These are phyloP conservation scores for Schoenoplectus tabernaemontani DNA, from an alignment of 202 grass and related monocot genomes.

Conservation along the genomic window DNA sequence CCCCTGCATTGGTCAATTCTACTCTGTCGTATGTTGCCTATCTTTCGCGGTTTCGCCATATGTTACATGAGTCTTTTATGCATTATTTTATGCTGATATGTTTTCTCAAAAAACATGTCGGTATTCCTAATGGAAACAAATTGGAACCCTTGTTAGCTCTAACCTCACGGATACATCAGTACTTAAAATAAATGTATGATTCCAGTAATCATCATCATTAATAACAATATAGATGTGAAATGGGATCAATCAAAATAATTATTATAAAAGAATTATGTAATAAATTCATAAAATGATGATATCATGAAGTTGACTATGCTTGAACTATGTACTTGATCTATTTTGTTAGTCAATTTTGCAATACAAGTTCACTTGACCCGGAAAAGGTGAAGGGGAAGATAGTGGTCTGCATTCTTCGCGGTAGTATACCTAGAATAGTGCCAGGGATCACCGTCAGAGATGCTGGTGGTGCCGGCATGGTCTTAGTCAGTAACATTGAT, in stretches of 20 bases:
- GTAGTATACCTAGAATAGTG: conserved; percentile 15
- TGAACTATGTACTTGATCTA: neutral
- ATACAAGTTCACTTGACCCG: conserved; percentile 32
- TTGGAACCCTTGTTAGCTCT: neutral
- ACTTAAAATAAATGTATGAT: neutral
- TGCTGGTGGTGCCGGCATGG: conserved; percentile 50
- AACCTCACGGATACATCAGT: neutral
- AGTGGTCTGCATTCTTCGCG: conserved; percentile 38
- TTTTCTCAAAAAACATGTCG: neutral
- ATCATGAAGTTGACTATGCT: neutral
- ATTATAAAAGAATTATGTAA: neutral
- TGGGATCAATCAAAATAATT: neutral
- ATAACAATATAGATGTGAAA: neutral
- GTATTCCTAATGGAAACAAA: neutral
- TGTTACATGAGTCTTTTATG: neutral
- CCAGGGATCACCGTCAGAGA: conserved; percentile 30
- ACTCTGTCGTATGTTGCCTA: conserved; percentile 9
- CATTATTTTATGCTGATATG: neutral
- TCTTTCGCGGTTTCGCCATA: neutral
- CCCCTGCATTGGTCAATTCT: neutral
- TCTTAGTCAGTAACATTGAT: conserved; percentile 37
- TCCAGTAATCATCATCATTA: neutral
- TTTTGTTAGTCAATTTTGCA: conserved; percentile 25
- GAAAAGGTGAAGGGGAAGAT: conserved; percentile 53
- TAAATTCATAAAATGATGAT: neutral